Percentiles rank a stretch among this genome's conserved stretches.
Evolutionary conservation across 1,284 basidiomycete genomes (phyloP).

Genomic region (Ceratobasidium sp.): DNA sequence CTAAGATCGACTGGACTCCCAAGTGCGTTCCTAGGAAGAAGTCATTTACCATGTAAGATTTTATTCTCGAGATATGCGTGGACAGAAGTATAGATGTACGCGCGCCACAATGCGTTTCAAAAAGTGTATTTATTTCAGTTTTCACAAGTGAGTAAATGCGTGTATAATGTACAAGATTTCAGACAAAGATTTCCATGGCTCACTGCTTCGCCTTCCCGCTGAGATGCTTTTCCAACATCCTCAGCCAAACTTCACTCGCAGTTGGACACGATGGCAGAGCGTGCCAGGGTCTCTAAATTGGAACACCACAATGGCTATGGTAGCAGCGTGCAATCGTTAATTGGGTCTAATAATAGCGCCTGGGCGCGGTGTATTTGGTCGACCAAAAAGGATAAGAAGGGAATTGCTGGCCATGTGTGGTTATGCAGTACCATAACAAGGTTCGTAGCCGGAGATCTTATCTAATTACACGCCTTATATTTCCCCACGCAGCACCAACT

Average conservation of each 20-base stretch:
- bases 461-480: no score
- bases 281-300: conserved; percentile 41
- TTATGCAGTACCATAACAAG: no score
- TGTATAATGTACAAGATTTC: neutral
- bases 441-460: no score
- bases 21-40: conserved; percentile 17
- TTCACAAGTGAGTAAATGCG: neutral
- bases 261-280: conserved; percentile 44
- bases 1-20: conserved; percentile 38
- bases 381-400: no score
- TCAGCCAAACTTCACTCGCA: conserved; percentile 44
- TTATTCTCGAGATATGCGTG: neutral
- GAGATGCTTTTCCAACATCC: conserved; percentile 42
- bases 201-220: conserved; percentile 21
- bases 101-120: neutral
- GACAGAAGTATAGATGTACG: neutral
- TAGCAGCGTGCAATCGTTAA: conserved; percentile 35
- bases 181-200: neutral
- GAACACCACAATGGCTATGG: conserved; percentile 42
- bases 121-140: conserved; percentile 7
- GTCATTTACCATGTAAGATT: neutral
- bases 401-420: no score
- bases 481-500: no score
- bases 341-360: no score
- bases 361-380: no score